phyloP scores from a whole-genome alignment of 371 early-diverging fungal genomes.

The Mortierella polycephala region DNA sequence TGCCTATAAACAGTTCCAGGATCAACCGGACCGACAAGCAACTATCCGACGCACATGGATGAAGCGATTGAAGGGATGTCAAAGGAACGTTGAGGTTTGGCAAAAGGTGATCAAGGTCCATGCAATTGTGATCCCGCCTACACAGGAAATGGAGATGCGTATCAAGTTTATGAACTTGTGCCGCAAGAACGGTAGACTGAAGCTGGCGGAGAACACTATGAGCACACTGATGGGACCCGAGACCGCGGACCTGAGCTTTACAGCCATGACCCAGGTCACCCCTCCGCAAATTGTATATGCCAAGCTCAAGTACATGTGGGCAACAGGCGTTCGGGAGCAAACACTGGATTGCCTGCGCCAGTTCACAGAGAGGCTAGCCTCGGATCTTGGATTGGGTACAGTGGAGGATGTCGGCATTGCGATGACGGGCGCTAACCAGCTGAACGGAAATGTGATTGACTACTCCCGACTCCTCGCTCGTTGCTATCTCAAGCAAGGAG shows the following conservation, averaged over 20 bases:
- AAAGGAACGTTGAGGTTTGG: slow-evolving; percentile 97
- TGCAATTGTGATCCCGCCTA: slow-evolving; percentile 89
- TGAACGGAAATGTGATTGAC: slow-evolving; percentile 63
- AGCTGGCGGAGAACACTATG: slow-evolving; percentile 85
- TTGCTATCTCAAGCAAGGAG: slow-evolving; percentile 92
- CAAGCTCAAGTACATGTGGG: slow-evolving; percentile 96
- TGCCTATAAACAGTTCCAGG: slow-evolving; percentile 83
- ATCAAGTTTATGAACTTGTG: slow-evolving; percentile 96
- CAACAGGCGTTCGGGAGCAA: slow-evolving; percentile 69
- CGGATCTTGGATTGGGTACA: slow-evolving; percentile 61
- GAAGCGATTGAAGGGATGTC: slow-evolving; percentile 87
- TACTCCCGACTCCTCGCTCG: slow-evolving; percentile 81
- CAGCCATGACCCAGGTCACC: slow-evolving; percentile 56
- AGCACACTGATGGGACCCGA: slow-evolving; percentile 70
- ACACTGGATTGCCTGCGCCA: slow-evolving; percentile 71
- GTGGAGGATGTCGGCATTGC: slow-evolving; percentile 69
- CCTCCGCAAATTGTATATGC: slow-evolving; percentile 93
- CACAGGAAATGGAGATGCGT: slow-evolving; percentile 94
- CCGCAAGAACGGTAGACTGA: slow-evolving; percentile 89
- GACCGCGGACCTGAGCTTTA: slow-evolving; percentile 47
- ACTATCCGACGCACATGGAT: slow-evolving; percentile 92
- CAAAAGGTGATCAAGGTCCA: slow-evolving; percentile 91
- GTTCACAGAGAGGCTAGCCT: slow-evolving; percentile 70
- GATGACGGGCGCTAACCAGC: slow-evolving; percentile 62
- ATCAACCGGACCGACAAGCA: slow-evolving; percentile 83